Evolutionary conservation across 805 yeast genomes (phyloP), one percentile per base, ranked within the genome.

Genomic region (Saccharomycopsis microspora): DNA sequence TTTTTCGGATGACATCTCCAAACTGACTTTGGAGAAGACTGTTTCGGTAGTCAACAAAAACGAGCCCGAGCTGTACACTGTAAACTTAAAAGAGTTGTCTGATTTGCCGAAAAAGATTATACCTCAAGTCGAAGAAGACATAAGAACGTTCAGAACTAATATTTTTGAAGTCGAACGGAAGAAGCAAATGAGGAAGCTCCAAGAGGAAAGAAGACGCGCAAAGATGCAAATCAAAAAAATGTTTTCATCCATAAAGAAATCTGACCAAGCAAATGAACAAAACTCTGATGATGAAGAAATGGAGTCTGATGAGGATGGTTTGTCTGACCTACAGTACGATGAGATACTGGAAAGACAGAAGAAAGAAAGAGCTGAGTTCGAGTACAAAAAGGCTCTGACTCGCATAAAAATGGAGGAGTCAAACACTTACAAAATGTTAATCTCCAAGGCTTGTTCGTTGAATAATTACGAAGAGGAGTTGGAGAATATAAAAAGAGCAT

Each of bases 51-150:
- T 41, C 43, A n/a, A n/a, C n/a, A 30, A 19, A 30, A 11, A 11
- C 36, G 33, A 44, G 44, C 11, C 31, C 42, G 34, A 42, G 9
- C 32, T 46, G 33, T 80, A 80, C 57, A 68, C 70, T 46, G 74
- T 80, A 33, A 82, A 80, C 57, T 67, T 70, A n/a, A 63, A 65
- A 42, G 85, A 79, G 55, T 58, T 80, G 46, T 63, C 68, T 9
- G 85, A 76, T 53, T 72, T 80, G 3, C 84, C 85, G 2, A 60
- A 63, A 29, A 72, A 73, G 30, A 64, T 75, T 66, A 60, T 72
- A 41, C 80, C 76, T 27, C 64, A 63, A n/a, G 73, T 79, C 36
- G 71, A 67, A 19, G 67, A 68, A 47, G 77, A 75, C 49, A 71
- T 80, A 48, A 66, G 77, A 49, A 73, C 70, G 51, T 80, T 80